phyloP scores from a whole-genome alignment of 2,329 filamentous ascomycete species.

The Xylaria multiplex region DNA sequence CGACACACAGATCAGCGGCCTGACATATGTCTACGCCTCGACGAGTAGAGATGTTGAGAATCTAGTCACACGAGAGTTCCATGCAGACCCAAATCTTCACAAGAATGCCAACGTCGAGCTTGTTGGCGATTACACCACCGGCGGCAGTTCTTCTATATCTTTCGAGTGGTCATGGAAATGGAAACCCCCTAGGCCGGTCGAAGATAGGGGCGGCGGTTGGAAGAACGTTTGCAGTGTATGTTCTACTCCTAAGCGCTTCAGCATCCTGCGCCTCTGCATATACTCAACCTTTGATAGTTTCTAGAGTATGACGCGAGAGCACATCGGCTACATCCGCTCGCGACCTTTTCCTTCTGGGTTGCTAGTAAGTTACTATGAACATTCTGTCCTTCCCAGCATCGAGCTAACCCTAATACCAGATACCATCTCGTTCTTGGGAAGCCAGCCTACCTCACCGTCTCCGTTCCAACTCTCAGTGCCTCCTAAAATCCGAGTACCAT shows the following conservation, averaged over 20 bases:
- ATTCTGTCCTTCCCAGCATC: slow-evolving; percentile 23
- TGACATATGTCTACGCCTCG: slow-evolving; percentile 92
- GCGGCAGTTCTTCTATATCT: slow-evolving; percentile 81
- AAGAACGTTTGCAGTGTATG: slow-evolving; percentile 90
- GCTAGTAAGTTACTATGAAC: slow-evolving; percentile 67
- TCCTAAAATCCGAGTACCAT: slow-evolving; percentile 83
- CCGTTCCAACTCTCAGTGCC: slow-evolving; percentile 78
- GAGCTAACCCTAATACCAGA: slow-evolving; percentile 52
- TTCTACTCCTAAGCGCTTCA: neutral
- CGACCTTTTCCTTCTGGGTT: slow-evolving; percentile 95
- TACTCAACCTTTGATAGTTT: slow-evolving; percentile 67
- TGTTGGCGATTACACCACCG: slow-evolving; percentile 90
- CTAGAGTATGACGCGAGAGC: slow-evolving; percentile 96
- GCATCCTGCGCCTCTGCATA: slow-evolving; percentile 16
- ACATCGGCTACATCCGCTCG: slow-evolving; percentile 86
- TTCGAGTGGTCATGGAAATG: slow-evolving; percentile 98
- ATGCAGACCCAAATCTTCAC: slow-evolving; percentile 95
- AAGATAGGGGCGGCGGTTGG: slow-evolving; percentile 92
- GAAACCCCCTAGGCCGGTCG: slow-evolving; percentile 83
- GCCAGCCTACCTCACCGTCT: slow-evolving; percentile 72
- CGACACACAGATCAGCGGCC: slow-evolving; percentile 84
- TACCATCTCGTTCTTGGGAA: slow-evolving; percentile 55
- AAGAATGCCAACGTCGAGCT: slow-evolving; percentile 96
- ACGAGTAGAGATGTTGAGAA: slow-evolving; percentile 90
- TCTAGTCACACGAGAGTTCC: slow-evolving; percentile 92